Conservation (phyloP, 1,139 yeast species). For the Candida sojae region DNA sequence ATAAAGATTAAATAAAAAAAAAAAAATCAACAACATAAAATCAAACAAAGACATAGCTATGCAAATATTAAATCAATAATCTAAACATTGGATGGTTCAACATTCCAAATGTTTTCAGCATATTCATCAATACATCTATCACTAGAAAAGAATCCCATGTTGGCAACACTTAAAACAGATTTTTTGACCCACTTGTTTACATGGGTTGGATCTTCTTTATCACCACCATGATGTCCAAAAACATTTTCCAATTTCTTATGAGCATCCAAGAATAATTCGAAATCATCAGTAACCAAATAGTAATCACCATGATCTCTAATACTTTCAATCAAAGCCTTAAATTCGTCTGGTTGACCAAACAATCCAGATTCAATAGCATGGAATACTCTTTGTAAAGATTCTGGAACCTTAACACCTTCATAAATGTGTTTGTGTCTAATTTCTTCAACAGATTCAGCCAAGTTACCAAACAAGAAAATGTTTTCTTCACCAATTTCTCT, state of each 20-base stretch:
- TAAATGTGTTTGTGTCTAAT: slow-evolving; percentile 74
- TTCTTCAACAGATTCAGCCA: slow-evolving; percentile 87
- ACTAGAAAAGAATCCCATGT: slow-evolving; percentile 90
- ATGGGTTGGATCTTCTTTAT: slow-evolving; percentile 50
- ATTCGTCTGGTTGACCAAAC: slow-evolving; percentile 75
- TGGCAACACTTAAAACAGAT: slow-evolving; percentile 78
- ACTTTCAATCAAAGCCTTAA: slow-evolving; percentile 65
- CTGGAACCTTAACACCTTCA: slow-evolving; percentile 57
- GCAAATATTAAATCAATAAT: not conserved
- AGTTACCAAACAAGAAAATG: slow-evolving; percentile 87
- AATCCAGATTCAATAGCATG: slow-evolving; percentile 65
- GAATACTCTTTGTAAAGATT: slow-evolving; percentile 62
- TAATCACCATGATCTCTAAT: slow-evolving; percentile 77
- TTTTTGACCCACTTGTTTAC: slow-evolving; percentile 73
- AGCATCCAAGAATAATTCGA: slow-evolving; percentile 81
- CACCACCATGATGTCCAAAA: slow-evolving; percentile 53
- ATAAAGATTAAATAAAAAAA: not conserved
- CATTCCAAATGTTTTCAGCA: slow-evolving; percentile 91
- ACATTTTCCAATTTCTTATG: slow-evolving; percentile 76
- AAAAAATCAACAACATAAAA: not conserved
- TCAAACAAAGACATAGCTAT: not conserved
- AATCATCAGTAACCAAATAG: slow-evolving; percentile 86
- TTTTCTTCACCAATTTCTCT: slow-evolving; percentile 93
- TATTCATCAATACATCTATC: slow-evolving; percentile 92
- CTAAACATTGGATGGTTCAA: slow-evolving; percentile 56